Evolutionary conservation across 1,284 basidiomycete genomes (phyloP).

Genomic region (Phlebopus sp.): DNA sequence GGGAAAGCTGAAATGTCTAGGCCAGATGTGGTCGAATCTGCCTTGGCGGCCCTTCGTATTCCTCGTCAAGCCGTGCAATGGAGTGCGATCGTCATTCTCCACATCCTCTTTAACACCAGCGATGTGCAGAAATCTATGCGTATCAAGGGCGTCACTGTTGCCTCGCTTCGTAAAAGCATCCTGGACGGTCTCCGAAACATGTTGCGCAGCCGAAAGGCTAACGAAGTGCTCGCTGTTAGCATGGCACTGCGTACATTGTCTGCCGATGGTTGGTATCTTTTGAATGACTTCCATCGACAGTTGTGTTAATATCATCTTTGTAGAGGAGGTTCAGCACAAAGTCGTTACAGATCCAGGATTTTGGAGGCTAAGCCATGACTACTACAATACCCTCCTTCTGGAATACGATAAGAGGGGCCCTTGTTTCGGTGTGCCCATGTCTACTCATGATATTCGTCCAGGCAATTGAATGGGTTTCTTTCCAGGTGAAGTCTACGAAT

Average conservation of each 20-base stretch:
- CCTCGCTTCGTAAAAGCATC: conserved; percentile 8
- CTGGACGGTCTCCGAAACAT: conserved; percentile 13
- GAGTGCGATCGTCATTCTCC: conserved; percentile 13
- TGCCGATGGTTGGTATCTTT: conserved; percentile 15
- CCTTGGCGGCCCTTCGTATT: conserved; percentile 18
- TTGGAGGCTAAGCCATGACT: conserved; percentile 17
- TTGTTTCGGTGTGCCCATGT: conserved; percentile 11
- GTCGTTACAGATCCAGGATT: conserved; percentile 14
- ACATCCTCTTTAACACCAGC: conserved; percentile 17
- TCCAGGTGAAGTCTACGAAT: conserved; percentile 25
- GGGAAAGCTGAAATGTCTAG: background rate
- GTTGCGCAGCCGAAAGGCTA: conserved; percentile 17
- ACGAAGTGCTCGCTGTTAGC: conserved; percentile 18
- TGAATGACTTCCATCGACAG: background rate
- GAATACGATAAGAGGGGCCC: conserved; percentile 15
- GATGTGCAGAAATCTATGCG: background rate
- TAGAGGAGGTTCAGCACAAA: conserved; percentile 19
- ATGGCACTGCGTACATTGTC: conserved; percentile 13
- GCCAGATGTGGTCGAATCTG: conserved; percentile 11
- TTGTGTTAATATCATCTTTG: background rate
- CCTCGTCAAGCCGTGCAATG: conserved; percentile 18
- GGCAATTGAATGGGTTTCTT: background rate
- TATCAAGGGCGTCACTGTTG: background rate
- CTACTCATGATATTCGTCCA: background rate
- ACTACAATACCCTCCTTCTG: conserved; percentile 19